phyloP scores from a whole-genome alignment of 805 yeast genomes.

The Sugiyamaella qingdaonensis region DNA sequence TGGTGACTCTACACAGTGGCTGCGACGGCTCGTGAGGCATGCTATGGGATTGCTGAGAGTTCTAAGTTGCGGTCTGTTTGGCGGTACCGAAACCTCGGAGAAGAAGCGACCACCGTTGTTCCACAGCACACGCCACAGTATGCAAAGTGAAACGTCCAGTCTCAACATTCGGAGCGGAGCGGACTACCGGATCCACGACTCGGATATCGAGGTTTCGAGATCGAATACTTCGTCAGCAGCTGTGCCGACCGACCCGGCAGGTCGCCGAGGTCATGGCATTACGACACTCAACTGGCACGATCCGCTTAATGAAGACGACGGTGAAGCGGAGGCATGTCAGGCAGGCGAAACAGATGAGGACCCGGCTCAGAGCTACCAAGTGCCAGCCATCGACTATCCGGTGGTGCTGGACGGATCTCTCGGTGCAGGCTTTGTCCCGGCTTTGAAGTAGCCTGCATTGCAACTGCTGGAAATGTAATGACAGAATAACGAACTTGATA shows the following conservation, averaged over 20 bases:
- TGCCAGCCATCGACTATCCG: neutral
- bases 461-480: too few relatives aligned
- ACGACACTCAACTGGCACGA: neutral
- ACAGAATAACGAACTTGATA: too few relatives aligned
- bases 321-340: too few relatives aligned
- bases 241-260: neutral
- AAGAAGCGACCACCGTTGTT: neutral
- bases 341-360: neutral
- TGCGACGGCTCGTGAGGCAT: too few relatives aligned
- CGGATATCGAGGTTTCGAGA: neutral
- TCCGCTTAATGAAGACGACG: neutral
- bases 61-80: neutral
- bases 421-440: neutral
- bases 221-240: neutral
- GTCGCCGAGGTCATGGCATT: neutral
- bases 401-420: neutral
- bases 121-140: neutral
- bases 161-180: neutral
- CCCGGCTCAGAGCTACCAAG: neutral
- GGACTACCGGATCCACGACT: neutral
- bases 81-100: neutral
- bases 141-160: neutral
- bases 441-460: neutral
- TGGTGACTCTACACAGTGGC: too few relatives aligned
- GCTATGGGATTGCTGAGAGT: neutral